Conservation (phyloP, 2,329 filamentous ascomycete genomes). For the Colletotrichum agaves region DNA sequence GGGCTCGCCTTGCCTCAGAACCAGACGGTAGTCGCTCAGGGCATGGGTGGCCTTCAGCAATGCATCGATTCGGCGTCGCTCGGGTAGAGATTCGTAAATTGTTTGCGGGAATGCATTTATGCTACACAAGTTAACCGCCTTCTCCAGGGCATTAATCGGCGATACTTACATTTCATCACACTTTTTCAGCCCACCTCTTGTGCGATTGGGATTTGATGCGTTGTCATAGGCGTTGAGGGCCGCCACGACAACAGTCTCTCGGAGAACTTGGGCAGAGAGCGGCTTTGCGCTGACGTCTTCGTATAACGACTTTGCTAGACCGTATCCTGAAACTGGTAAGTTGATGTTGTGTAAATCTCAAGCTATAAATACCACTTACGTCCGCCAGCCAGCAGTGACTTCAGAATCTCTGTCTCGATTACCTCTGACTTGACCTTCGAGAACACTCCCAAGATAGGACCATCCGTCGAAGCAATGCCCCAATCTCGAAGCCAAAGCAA, state of each 20-base stretch:
- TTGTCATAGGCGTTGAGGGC: conserved; percentile 82
- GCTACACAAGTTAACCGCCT: conserved; percentile 53
- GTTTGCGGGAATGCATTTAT: conserved; percentile 71
- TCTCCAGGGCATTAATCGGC: neutral
- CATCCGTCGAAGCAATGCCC: conserved; percentile 60
- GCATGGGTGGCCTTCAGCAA: conserved; percentile 79
- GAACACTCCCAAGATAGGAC: conserved; percentile 69
- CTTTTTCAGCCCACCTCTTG: conserved; percentile 79
- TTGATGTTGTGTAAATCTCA: neutral
- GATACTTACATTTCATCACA: conserved; percentile 76
- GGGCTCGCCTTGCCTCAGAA: conserved; percentile 81
- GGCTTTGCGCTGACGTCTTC: conserved; percentile 61
- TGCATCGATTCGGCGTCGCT: conserved; percentile 66
- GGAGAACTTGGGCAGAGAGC: conserved; percentile 62
- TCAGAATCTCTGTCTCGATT: conserved; percentile 78
- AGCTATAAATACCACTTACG: conserved; percentile 56
- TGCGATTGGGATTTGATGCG: conserved; percentile 83
- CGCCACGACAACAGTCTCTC: conserved; percentile 69
- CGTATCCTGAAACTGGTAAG: conserved; percentile 61
- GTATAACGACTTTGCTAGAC: conserved; percentile 71
- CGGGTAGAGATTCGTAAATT: conserved; percentile 62
- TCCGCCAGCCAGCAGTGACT: conserved; percentile 69
- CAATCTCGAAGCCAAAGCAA: conserved; percentile 80
- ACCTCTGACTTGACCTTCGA: conserved; percentile 68
- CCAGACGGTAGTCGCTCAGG: conserved; percentile 80